phyloP scores from a whole-genome alignment of 306 rosid genomes.

The Ammopiptanthus mongolicus region DNA sequence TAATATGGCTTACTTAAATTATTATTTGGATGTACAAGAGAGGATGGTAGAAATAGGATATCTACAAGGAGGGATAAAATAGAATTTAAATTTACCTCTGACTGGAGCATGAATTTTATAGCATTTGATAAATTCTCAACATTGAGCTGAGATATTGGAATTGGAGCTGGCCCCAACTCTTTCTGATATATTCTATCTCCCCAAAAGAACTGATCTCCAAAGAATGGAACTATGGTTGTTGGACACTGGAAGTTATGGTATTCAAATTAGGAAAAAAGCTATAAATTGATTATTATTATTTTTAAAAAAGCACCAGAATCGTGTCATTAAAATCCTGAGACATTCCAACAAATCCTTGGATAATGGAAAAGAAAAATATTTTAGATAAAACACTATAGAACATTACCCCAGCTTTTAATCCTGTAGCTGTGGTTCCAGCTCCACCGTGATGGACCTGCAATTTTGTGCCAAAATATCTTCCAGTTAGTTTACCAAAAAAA shows the following conservation, averaged over 20 bases:
- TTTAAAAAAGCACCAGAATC: not conserved
- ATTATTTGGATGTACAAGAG: not conserved
- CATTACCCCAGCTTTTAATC: conserved; percentile 90
- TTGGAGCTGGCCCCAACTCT: conserved; percentile 81
- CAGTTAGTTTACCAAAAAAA: not conserved
- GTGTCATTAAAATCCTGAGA: not conserved
- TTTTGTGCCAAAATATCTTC: conserved; percentile 2
- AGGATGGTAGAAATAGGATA: conserved; percentile 3
- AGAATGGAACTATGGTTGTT: conserved; percentile 90
- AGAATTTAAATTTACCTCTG: conserved; percentile 56
- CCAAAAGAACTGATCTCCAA: conserved; percentile 99
- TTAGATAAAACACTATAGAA: conserved; percentile 9
- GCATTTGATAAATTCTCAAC: conserved; percentile 66
- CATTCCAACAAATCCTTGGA: conserved; percentile 3
- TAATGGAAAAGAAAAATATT: not conserved
- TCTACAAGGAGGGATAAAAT: not conserved
- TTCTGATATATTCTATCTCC: conserved; percentile 74
- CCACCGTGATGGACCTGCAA: conserved; percentile 99
- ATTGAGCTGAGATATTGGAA: conserved; percentile 68
- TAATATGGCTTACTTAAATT: not conserved
- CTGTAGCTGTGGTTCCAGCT: conserved; percentile 97
- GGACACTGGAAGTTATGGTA: conserved; percentile 65
- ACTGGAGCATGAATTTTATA: conserved; percentile 83
- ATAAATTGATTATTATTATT: not conserved
- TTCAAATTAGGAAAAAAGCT: conserved; percentile 20